These are phyloP conservation scores for Ganoderma boninense DNA, from an alignment of 1,284 basidiomycete species.

Conservation along the genomic window DNA sequence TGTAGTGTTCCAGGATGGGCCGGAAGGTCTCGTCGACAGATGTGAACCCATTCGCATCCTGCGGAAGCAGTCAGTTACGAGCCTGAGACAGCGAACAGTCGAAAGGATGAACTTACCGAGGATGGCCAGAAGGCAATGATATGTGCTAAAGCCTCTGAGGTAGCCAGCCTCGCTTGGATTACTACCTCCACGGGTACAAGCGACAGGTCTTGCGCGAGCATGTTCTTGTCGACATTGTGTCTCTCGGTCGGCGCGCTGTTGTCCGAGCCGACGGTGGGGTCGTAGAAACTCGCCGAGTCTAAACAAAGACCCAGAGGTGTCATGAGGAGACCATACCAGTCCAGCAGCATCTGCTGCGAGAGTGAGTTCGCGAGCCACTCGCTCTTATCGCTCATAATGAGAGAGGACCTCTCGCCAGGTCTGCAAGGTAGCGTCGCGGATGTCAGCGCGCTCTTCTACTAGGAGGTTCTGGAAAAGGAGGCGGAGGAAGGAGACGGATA, in stretches of 20 bases:
- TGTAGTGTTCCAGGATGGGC: conserved; percentile 79
- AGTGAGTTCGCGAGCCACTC: conserved; percentile 62
- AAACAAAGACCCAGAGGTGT: conserved; percentile 89
- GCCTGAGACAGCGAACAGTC: too few relatives aligned
- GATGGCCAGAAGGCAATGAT: conserved; percentile 75
- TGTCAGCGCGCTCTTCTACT: conserved; percentile 89
- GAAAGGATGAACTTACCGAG: conserved; percentile 50
- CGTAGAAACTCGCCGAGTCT: conserved; percentile 78
- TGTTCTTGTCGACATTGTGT: conserved; percentile 97
- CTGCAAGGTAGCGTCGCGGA: conserved; percentile 81
- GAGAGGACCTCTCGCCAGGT: conserved; percentile 83
- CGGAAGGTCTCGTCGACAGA: conserved; percentile 69
- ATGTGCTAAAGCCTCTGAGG: conserved; percentile 83
- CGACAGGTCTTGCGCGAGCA: conserved; percentile 91
- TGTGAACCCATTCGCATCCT: conserved; percentile 16
- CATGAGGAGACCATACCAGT: conserved; percentile 92
- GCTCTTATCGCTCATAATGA: conserved; percentile 53
- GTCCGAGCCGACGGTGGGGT: conserved; percentile 58
- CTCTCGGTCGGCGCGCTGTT: conserved; percentile 61
- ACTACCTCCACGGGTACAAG: conserved; percentile 85
- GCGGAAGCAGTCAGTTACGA: conserved; percentile 1
- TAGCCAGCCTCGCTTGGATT: conserved; percentile 84
- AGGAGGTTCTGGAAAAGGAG: conserved; percentile 96
- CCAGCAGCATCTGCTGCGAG: conserved; percentile 63
- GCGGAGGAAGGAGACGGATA: conserved; percentile 79